phyloP scores from a whole-genome alignment of 1,284 basidiomycete species.

The Cryptococcus hybrid region DNA sequence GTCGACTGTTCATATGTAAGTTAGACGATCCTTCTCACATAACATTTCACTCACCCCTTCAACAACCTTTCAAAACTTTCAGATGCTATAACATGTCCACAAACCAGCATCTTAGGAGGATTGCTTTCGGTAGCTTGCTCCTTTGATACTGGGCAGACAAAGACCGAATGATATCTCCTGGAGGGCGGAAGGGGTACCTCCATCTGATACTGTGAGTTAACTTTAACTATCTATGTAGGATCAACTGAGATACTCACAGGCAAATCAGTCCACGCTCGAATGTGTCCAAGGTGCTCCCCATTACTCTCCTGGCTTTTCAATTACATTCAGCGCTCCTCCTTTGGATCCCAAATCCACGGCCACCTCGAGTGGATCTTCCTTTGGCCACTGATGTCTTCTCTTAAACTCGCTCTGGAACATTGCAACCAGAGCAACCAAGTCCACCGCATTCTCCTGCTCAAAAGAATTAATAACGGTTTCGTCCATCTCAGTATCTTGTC shows the following conservation, averaged over 20 bases:
- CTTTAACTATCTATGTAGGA: neutral
- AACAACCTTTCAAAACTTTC: constrained; percentile 82
- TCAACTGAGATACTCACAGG: constrained; percentile 61
- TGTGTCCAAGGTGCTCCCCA: constrained; percentile 80
- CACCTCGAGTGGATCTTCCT: constrained; percentile 80
- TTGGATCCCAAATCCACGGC: constrained; percentile 78
- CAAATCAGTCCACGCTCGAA: constrained; percentile 86
- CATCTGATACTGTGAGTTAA: constrained; percentile 60
- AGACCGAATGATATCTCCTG: constrained; percentile 92
- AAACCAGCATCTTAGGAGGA: constrained; percentile 96
- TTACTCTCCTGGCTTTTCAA: constrained; percentile 87
- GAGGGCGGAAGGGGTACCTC: constrained; percentile 85
- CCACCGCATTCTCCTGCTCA: constrained; percentile 15
- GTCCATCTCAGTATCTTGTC: constrained; percentile 63
- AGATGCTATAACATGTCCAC: constrained; percentile 90
- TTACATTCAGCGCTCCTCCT: constrained; percentile 75
- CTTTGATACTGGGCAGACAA: constrained; percentile 96
- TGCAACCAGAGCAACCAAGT: constrained; percentile 57
- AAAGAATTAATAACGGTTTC: constrained; percentile 59
- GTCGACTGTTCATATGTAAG: constrained; percentile 22
- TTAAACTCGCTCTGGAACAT: constrained; percentile 88
- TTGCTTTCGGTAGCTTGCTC: constrained; percentile 91
- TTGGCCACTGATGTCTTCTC: constrained; percentile 77
- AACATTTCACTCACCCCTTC: constrained; percentile 67
- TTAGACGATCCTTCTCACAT: neutral